These are phyloP conservation scores for Cladorrhinum sp. DNA, from an alignment of 2,329 filamentous ascomycete species.

Conservation along the genomic window DNA sequence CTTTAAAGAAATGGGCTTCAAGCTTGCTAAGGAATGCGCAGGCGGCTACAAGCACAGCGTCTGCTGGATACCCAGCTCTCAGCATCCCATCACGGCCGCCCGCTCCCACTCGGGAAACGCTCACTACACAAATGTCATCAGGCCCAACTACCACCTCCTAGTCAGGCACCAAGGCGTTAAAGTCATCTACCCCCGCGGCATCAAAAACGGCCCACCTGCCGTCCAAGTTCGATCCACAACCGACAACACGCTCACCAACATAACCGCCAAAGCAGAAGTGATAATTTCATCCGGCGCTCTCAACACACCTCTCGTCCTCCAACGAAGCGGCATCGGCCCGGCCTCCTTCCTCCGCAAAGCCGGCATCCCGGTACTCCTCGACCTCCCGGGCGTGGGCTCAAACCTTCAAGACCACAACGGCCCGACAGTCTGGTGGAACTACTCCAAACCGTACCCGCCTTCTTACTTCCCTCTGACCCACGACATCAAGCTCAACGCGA, in stretches of 20 bases:
- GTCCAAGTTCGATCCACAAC: background rate
- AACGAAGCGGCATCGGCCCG: slow-evolving; percentile 47
- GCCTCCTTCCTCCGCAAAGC: slow-evolving; percentile 33
- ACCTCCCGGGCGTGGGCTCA: slow-evolving; percentile 47
- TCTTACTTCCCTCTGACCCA: slow-evolving; percentile 12
- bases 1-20: slow-evolving; percentile 27
- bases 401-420: slow-evolving; percentile 41
- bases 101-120: slow-evolving; percentile 30
- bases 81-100: slow-evolving; percentile 28
- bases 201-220: slow-evolving; percentile 6
- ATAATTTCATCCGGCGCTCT: slow-evolving; percentile 40
- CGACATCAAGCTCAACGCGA: slow-evolving; percentile 26
- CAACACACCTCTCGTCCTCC: slow-evolving; percentile 42
- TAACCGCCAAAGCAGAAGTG: slow-evolving; percentile 31
- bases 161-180: slow-evolving; percentile 28
- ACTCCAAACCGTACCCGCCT: slow-evolving; percentile 17
- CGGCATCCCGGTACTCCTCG: slow-evolving; percentile 38
- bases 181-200: slow-evolving; percentile 11
- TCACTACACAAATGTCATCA: slow-evolving; percentile 32
- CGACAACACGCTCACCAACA: background rate
- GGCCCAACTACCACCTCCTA: slow-evolving; percentile 58
- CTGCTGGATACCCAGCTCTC: slow-evolving; percentile 32
- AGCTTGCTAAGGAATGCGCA: slow-evolving; percentile 26
- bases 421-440: background rate
- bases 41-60: slow-evolving; percentile 30